These are phyloP conservation scores for Fusarium decemcellulare DNA, from an alignment of 2,329 filamentous ascomycete species.

Conservation along the genomic window DNA sequence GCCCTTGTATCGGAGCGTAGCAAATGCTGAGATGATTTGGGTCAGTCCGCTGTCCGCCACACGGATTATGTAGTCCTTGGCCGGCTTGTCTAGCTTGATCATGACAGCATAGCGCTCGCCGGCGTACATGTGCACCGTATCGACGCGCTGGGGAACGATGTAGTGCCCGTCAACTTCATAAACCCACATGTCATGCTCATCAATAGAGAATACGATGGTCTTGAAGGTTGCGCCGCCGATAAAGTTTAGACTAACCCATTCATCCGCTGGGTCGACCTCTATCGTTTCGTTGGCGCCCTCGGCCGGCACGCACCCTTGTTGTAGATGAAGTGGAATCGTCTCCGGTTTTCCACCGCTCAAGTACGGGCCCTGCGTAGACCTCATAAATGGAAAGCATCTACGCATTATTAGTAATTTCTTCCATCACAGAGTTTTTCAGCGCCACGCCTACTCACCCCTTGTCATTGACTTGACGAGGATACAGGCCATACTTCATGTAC, in stretches of 20 bases:
- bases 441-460: slow-evolving; percentile 1
- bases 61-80: slow-evolving; percentile 8
- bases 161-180: slow-evolving; percentile 14
- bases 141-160: slow-evolving; percentile 10
- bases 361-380: slow-evolving; percentile 10
- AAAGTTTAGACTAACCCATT: slow-evolving; percentile 7
- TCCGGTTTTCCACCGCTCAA: neutral
- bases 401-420: too few species aligned
- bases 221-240: slow-evolving; percentile 17
- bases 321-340: slow-evolving; percentile 7
- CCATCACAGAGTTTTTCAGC: too few species aligned
- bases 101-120: slow-evolving; percentile 10
- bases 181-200: slow-evolving; percentile 18
- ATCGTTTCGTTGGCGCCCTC: slow-evolving; percentile 8
- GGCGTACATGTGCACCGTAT: slow-evolving; percentile 11
- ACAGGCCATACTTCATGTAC: slow-evolving; percentile 14
- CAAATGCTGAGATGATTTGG: slow-evolving; percentile 14
- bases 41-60: slow-evolving; percentile 10
- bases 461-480: slow-evolving; percentile 14
- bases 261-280: neutral
- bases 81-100: slow-evolving; percentile 9
- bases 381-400: slow-evolving; percentile 16
- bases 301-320: slow-evolving; percentile 7
- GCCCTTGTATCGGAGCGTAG: slow-evolving; percentile 9
- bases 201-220: slow-evolving; percentile 11